Base-by-base conservation (phyloP, 2,329 filamentous ascomycete species). In the Arthrobotrys musiformis region DNA sequence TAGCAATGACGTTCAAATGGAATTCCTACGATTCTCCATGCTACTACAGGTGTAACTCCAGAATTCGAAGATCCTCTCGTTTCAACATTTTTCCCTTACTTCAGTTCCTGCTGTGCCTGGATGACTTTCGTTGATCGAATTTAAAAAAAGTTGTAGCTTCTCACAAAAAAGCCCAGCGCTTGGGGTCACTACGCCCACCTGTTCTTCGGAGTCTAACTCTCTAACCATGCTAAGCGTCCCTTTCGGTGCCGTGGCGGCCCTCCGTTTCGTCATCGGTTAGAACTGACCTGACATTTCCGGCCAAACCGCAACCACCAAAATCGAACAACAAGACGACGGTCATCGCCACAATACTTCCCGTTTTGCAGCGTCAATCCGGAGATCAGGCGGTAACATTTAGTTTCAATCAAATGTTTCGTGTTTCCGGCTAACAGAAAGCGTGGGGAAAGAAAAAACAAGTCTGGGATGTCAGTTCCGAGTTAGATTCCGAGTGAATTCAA, bases 201-300 rank as follows among this genome's bases (percentile, higher is more conserved):
- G n/a, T n/a, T 52, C 48, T 52, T 52, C 24, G 26, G 8, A 52
- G 67, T 63, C 44, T 70, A 54, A 62, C 30, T 48, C 54, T 70
- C 24, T 52, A 70, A 70, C 66, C 15, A 19, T n/a, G 15, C 19
- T 28, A 61, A 66, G 30, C 30, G 22, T 17, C 48, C n/a, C n/a
- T 7, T 30, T 52, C 7, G 28, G 17, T 48, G 44, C 44, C 13
- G 40, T 46, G 35, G 33, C 35, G 22, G 56, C 50, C 28, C 28
- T 50, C 33, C 28, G 42, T 42, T 35, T 64, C 46, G 46, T 66
- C 61, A 66, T 66, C 44, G 46, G 61, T 37, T 66, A 50, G 42
- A 42, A 28, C 42, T 44, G 46, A 72, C 58, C 60, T 72, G 37
- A 72, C 68, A 24, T 72, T 35, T 72, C 68, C 68, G 68, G 68